Evolutionary conservation across 1,284 basidiomycete genomes (phyloP).

Genomic region (Sanguinoderma infundibulare): DNA sequence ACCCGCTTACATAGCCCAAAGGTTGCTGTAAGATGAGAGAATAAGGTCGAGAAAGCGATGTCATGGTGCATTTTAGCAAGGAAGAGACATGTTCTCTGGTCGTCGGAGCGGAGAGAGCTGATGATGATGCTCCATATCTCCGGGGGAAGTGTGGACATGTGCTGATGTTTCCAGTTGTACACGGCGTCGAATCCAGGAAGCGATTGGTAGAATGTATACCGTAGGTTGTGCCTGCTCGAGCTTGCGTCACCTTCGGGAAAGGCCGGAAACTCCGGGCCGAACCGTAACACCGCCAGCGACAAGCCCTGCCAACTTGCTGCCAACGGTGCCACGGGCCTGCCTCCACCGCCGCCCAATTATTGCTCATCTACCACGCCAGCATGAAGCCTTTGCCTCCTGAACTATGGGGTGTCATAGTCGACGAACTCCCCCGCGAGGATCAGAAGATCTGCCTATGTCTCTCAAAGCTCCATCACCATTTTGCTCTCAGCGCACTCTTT

Average conservation of each 20-base stretch:
- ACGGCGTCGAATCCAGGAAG: too few species aligned
- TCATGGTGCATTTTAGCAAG: neutral
- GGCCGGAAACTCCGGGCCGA: too few species aligned
- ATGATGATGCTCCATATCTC: neutral
- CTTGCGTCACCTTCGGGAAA: too few species aligned
- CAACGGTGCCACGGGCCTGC: too few species aligned
- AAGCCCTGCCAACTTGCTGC: too few species aligned
- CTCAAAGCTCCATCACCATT: neutral
- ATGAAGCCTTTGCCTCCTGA: neutral
- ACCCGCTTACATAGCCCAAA: neutral
- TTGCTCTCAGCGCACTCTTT: neutral
- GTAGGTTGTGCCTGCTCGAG: too few species aligned
- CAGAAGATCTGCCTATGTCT: neutral
- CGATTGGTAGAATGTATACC: too few species aligned
- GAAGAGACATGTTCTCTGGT: too few species aligned
- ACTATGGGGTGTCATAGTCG: neutral
- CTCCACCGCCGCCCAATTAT: too few species aligned
- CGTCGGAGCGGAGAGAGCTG: neutral
- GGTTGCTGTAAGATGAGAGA: neutral
- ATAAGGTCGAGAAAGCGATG: neutral
- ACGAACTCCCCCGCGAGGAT: neutral
- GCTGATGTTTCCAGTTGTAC: neutral
- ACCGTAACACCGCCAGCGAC: too few species aligned
- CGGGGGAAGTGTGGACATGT: neutral
- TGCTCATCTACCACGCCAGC: too few species aligned